A percentile compares a stretch with the other conserved stretches of the same genome.
phyloP scores from a whole-genome alignment of 1,284 basidiomycete genomes.

The Ceratobasidium sp. region DNA sequence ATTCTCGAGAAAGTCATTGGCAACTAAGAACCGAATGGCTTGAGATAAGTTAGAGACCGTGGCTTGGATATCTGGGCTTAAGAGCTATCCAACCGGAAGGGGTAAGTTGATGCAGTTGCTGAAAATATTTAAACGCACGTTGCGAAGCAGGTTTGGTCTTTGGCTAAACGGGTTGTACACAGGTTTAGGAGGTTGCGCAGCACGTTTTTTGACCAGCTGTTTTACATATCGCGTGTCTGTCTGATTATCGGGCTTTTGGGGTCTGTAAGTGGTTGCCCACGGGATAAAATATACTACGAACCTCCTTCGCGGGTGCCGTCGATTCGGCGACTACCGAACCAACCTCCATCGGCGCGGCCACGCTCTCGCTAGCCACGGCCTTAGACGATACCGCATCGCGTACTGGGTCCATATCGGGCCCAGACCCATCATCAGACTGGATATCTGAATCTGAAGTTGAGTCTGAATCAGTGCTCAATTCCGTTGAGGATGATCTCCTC shows the following conservation, averaged over 20 bases:
- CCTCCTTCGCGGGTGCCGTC: background rate
- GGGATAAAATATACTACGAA: background rate
- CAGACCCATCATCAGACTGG: constrained; percentile 57
- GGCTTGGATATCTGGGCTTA: constrained; percentile 89
- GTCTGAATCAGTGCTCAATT: background rate
- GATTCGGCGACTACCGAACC: constrained; percentile 37
- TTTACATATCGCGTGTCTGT: constrained; percentile 4
- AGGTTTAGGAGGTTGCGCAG: constrained; percentile 24
- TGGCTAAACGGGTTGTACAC: constrained; percentile 44
- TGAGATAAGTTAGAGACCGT: constrained; percentile 95
- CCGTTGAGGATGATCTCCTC: constrained; percentile 22
- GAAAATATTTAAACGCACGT: constrained; percentile 65
- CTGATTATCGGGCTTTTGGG: constrained; percentile 3
- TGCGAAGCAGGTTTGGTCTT: constrained; percentile 81
- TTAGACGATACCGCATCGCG: constrained; percentile 69
- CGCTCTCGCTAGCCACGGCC: constrained; percentile 50
- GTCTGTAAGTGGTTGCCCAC: background rate
- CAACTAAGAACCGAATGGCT: constrained; percentile 91
- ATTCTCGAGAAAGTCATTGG: constrained; percentile 88
- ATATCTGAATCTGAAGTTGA: constrained; percentile 45
- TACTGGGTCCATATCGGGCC: constrained; percentile 66
- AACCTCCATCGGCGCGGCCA: constrained; percentile 37
- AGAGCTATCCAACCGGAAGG: constrained; percentile 65
- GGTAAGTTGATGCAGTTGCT: constrained; percentile 17
- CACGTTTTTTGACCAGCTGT: constrained; percentile 17